phyloP scores from a whole-genome alignment of 345 rosid species.

The Salix dunnii region DNA sequence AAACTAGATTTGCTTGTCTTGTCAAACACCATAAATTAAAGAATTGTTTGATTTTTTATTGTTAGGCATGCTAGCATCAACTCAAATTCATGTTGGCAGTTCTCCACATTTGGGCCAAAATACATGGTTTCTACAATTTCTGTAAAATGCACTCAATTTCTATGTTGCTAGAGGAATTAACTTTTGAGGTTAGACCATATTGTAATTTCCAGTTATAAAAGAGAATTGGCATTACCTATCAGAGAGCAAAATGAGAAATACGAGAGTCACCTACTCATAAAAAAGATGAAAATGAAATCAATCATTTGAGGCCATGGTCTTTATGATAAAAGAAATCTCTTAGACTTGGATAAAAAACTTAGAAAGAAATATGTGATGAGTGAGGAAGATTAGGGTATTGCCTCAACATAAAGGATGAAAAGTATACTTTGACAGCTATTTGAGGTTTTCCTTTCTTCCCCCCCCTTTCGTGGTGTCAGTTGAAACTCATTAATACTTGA shows the following conservation, averaged over 20 bases:
- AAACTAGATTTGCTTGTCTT: not conserved
- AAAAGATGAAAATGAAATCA: not conserved
- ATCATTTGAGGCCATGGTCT: not conserved
- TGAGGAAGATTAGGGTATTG: not conserved
- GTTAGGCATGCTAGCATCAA: not conserved
- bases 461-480: not conserved
- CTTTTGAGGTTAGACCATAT: not conserved
- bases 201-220: not conserved
- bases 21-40: not conserved
- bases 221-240: not conserved
- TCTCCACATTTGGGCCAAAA: not conserved
- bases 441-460: not conserved
- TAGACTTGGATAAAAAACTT: not conserved
- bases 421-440: not conserved
- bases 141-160: not conserved
- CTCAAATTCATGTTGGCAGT: not conserved
- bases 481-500: slow-evolving; percentile 19
- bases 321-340: not conserved
- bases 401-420: not conserved
- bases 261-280: not conserved
- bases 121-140: not conserved
- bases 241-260: not conserved
- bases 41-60: not conserved
- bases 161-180: not conserved
- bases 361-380: not conserved